Evolutionary conservation across 352 stramenopile genomes (phyloP), one percentile per base, ranked within the genome.

Genomic region (Blastocystis sp.): DNA sequence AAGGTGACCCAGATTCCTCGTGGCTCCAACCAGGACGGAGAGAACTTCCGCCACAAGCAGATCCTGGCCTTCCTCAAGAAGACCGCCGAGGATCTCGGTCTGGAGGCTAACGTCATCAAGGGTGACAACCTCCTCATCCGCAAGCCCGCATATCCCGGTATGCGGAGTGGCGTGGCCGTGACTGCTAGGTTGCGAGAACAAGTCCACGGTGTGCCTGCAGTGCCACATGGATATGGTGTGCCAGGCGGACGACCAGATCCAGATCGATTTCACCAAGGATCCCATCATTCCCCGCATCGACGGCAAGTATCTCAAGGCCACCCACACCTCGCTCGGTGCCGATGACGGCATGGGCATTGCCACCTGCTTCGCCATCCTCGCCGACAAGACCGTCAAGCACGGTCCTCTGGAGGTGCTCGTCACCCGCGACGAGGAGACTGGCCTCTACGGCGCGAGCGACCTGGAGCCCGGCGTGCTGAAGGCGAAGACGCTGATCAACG

Each of bases 221-320:
- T 87, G 77, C 65, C 77, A 87, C 21, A 87, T 87, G 77, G 77
- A 87, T 87, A 87, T 87, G 77, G 77, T 87, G 14, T 87, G 77
- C 28, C 62, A 87, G 65, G 65, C 62, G 43, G 77, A 87, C 43
- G 77, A 87, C 41, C 19, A 34, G 3, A 78, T 77, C n/a, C 34
- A 74, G 3, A 87, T 87, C 56, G 65, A 87, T 52, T 87, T 87
- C 65, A 48, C 41, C n/a, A 87, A 74, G 45, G 77, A 87, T 78
- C 77, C 77, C 21, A 74, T 87, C 43, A 78, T 77, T 60, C 77
- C 77, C 28, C 65, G 65, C 34, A 87, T 74, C 38, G 77, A 87
- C 34, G 77, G 77, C 14, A 87, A 87, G 65, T 87, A 87, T 78
- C 62, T 87, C 41, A 74, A 77, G 62, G 77, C 77, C 41, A 87